phyloP scores from a whole-genome alignment of 2,329 filamentous ascomycete genomes.

The Cladosporium sp. region DNA sequence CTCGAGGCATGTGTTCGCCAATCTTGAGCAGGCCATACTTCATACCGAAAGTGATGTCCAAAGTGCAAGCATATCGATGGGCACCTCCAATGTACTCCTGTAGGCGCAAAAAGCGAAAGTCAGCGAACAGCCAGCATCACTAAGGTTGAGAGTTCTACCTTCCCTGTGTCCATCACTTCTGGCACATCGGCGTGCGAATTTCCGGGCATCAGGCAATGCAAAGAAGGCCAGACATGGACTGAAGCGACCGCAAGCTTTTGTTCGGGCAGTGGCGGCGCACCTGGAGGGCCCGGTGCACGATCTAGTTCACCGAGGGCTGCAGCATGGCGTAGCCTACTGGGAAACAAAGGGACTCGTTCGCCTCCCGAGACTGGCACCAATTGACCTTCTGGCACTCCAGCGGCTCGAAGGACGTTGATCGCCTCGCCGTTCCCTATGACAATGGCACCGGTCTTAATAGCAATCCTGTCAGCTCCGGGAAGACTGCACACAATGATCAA shows the following conservation, averaged over 20 bases:
- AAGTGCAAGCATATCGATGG: background rate
- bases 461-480: background rate
- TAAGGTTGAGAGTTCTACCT: background rate
- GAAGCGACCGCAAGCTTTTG: background rate
- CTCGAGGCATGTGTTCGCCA: background rate
- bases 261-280: background rate
- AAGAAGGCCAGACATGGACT: background rate
- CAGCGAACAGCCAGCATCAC: background rate
- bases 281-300: background rate
- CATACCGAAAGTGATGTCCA: background rate
- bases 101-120: background rate
- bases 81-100: background rate
- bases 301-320: background rate
- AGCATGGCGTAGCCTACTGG: background rate
- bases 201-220: constrained; percentile 3
- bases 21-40: background rate
- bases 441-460: background rate
- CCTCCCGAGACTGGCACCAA: background rate
- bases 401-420: background rate
- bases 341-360: background rate
- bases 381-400: background rate
- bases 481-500: background rate
- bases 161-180: background rate
- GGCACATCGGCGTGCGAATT: background rate
- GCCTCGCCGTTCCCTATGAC: background rate